Conservation (phyloP, 352 stramenopile species). For the Labyrinthula sp. region DNA sequence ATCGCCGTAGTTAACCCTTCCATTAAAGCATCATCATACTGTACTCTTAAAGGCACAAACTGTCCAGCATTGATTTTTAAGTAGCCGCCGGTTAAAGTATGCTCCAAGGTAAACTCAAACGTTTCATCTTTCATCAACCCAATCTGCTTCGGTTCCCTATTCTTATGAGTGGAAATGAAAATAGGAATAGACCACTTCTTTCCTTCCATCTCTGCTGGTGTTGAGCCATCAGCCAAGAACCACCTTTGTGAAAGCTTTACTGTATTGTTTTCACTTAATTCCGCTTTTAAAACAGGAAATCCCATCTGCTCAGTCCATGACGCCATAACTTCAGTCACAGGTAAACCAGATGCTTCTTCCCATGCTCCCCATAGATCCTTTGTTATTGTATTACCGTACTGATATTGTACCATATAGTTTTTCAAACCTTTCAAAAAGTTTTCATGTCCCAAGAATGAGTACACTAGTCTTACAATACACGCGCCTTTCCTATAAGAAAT, state of each 20-base stretch:
- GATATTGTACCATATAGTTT: constrained; percentile 68
- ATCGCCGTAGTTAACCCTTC: constrained; percentile 44
- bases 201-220: constrained; percentile 42
- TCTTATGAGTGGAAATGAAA: constrained; percentile 40
- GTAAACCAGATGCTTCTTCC: constrained; percentile 59
- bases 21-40: constrained; percentile 58
- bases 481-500: constrained; percentile 82
- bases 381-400: constrained; percentile 82
- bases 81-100: constrained; percentile 41
- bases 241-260: constrained; percentile 62
- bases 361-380: constrained; percentile 78
- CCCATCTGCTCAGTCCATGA: constrained; percentile 79
- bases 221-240: constrained; percentile 64
- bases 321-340: constrained; percentile 36
- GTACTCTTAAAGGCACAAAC: constrained; percentile 74
- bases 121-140: constrained; percentile 50
- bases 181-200: constrained; percentile 62
- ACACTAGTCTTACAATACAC: constrained; percentile 50
- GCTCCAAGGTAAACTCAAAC: constrained; percentile 39
- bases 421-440: constrained; percentile 47
- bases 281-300: constrained; percentile 62
- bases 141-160: constrained; percentile 40
- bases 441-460: constrained; percentile 43
- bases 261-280: constrained; percentile 29
- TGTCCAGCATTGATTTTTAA: constrained; percentile 85